phyloP scores from a whole-genome alignment of 305 asterid genomes.

The Petunia hybrid region DNA sequence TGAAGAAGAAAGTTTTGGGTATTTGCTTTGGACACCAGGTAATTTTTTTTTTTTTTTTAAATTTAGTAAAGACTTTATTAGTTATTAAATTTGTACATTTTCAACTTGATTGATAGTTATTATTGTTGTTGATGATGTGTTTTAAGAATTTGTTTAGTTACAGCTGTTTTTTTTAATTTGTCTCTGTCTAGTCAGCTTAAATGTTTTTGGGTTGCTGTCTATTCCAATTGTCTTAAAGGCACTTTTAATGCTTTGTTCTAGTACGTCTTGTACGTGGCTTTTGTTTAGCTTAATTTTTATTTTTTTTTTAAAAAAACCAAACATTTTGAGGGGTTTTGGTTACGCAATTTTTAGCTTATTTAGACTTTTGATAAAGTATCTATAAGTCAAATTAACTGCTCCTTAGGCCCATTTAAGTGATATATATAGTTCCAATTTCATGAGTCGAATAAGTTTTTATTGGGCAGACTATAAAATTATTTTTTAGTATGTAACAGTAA shows the following conservation, averaged over 20 bases:
- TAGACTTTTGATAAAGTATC: too few relatives aligned
- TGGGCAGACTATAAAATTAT: too few relatives aligned
- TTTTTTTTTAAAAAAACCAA: too few relatives aligned
- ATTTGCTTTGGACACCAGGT: constrained; percentile 94
- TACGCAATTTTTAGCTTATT: too few relatives aligned
- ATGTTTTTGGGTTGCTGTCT: not conserved
- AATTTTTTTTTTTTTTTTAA: not conserved
- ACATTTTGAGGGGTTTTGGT: too few relatives aligned
- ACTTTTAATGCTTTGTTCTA: not conserved
- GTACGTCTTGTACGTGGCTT: constrained; percentile 1
- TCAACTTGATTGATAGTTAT: not conserved
- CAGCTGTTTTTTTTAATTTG: constrained; percentile 19
- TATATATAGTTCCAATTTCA: too few relatives aligned
- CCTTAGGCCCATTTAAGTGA: too few relatives aligned
- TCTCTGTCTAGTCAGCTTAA: not conserved
- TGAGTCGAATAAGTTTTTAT: too few relatives aligned
- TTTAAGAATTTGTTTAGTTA: not conserved
- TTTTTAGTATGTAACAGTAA: too few relatives aligned
- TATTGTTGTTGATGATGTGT: not conserved
- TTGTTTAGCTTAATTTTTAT: too few relatives aligned
- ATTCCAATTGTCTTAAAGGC: not conserved
- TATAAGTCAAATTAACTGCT: too few relatives aligned
- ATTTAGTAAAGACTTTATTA: not conserved
- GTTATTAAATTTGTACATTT: not conserved
- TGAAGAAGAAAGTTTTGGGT: constrained; percentile 81